Evolutionary conservation across 192 early-diverging fungal genomes (phyloP).

Genomic region (Coemansia sp.): DNA sequence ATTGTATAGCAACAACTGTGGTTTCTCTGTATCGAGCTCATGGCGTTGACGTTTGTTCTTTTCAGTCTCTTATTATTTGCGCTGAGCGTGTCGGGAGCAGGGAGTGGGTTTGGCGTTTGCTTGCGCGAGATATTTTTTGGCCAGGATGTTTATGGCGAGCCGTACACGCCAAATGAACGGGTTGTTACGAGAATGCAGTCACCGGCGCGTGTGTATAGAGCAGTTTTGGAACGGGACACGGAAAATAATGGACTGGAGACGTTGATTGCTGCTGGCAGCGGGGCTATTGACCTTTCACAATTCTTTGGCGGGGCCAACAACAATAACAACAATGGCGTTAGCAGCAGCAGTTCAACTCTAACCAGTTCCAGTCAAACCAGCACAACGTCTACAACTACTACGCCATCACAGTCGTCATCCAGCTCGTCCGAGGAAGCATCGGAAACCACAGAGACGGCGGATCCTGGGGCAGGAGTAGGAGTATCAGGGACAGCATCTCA

Average conservation of each 20-base stretch:
- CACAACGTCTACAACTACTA: not conserved
- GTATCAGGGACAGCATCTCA: slow-evolving; percentile 14
- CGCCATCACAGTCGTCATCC: not conserved
- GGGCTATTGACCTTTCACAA: slow-evolving; percentile 28
- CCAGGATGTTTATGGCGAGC: slow-evolving; percentile 20
- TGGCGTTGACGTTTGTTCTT: slow-evolving; percentile 2
- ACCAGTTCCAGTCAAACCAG: not conserved
- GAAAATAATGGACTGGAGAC: slow-evolving; percentile 18
- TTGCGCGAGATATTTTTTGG: slow-evolving; percentile 38
- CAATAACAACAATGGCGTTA: not conserved
- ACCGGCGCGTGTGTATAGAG: not conserved
- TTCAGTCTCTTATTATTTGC: slow-evolving; percentile 2
- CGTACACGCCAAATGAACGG: slow-evolving; percentile 26
- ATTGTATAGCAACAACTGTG: not conserved
- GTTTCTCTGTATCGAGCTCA: not conserved
- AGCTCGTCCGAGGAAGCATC: not conserved
- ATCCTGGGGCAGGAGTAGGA: not conserved
- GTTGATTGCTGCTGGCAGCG: slow-evolving; percentile 32
- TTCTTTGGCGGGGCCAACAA: slow-evolving; percentile 13
- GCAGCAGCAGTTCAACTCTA: not conserved
- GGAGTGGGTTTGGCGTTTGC: slow-evolving; percentile 22
- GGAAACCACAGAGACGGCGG: not conserved
- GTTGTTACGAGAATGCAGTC: not conserved
- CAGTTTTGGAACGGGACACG: slow-evolving; percentile 14
- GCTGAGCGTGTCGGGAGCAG: not conserved